Base-by-base conservation (phyloP, 129 eudicot species). In the Smallanthus sonchifolius region DNA sequence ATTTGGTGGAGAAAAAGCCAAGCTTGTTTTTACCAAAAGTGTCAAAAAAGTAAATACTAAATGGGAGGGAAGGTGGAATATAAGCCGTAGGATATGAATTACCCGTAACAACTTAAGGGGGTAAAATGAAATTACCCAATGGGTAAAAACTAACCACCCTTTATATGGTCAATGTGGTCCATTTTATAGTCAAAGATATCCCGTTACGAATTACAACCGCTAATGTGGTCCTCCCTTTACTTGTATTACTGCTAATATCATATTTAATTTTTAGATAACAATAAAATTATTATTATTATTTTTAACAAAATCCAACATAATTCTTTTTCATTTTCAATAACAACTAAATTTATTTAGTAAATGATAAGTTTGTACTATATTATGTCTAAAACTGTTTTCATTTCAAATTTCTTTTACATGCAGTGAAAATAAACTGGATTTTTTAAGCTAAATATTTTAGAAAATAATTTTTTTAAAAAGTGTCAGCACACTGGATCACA, bases 401-500 rank as follows among this genome's bases (percentile, higher is more conserved):
- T 42, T 24, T 24, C 30, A 24, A 24, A 24, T 24, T 24, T 24
- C 0, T 24, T 24, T 24, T 24, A 24, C 30, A 24, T 24, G 30
- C 30, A 24, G 30, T 24, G 30, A 24, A 24, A 24, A 0, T 24
- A 0, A 24, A 24, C 30, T 24, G 30, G 30, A 24, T 24, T 24
- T 24, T 24, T 0, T 24, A 24, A 24, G 1, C 1, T 24, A 24
- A 24, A 24, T 24, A 24, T 24, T 24, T 24, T 24, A 24, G 1
- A 24, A 24, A 24, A 24, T 24, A 24, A 24, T 24, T 0, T 24
- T 24, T 24, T 24, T 24, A 24, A 24, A 24, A 24, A 36, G 83
- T 84, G 89, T 87, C 87, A 83, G 94, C 85, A 67, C 83, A 83
- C 85, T 73, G 85, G 90, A 88, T 85, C 83, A 85, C 75, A 80